A percentile compares a stretch with the other conserved stretches of the same genome.
Evolutionary conservation across 2,329 filamentous ascomycete species (phyloP).

Genomic region (Ceratocystis harringtonii): DNA sequence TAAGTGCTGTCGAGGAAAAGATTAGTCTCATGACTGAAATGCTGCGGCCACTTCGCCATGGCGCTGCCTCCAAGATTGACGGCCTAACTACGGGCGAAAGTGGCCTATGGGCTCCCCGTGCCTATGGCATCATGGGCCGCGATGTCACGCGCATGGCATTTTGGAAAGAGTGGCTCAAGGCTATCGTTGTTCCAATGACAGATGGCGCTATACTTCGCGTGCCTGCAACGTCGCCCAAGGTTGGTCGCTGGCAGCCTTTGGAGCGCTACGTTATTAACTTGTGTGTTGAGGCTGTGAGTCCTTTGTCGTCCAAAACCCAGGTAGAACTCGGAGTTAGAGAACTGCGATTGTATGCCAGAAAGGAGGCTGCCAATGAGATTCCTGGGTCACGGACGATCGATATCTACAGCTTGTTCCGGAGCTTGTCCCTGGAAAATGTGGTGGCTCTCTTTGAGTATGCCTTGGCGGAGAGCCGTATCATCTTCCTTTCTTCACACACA

Average conservation of each 20-base stretch:
- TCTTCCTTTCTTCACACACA: constrained; percentile 87
- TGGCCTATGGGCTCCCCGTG: constrained; percentile 86
- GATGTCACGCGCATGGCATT: constrained; percentile 74
- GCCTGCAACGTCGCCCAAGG: constrained; percentile 72
- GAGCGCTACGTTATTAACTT: constrained; percentile 95
- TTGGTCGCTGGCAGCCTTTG: constrained; percentile 89
- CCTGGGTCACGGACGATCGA: constrained; percentile 84
- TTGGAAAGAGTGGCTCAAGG: constrained; percentile 97
- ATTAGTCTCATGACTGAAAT: constrained; percentile 95
- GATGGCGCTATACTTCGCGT: constrained; percentile 71
- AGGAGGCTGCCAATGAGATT: constrained; percentile 84
- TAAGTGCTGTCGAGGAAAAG: constrained; percentile 91
- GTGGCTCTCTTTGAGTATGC: constrained; percentile 87
- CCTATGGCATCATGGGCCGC: constrained; percentile 80
- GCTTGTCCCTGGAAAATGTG: constrained; percentile 80
- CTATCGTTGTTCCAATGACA: constrained; percentile 88
- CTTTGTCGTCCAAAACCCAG: constrained; percentile 85
- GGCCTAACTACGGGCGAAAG: constrained; percentile 90
- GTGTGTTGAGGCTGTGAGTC: constrained; percentile 86
- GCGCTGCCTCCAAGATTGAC: constrained; percentile 92
- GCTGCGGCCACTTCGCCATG: constrained; percentile 78
- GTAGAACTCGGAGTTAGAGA: constrained; percentile 85
- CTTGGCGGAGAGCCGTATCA: constrained; percentile 84
- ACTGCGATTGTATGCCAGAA: constrained; percentile 77
- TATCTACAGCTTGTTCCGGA: constrained; percentile 82